Conservation (phyloP, 2,329 filamentous ascomycete genomes). For the Botryotinia calthae region DNA sequence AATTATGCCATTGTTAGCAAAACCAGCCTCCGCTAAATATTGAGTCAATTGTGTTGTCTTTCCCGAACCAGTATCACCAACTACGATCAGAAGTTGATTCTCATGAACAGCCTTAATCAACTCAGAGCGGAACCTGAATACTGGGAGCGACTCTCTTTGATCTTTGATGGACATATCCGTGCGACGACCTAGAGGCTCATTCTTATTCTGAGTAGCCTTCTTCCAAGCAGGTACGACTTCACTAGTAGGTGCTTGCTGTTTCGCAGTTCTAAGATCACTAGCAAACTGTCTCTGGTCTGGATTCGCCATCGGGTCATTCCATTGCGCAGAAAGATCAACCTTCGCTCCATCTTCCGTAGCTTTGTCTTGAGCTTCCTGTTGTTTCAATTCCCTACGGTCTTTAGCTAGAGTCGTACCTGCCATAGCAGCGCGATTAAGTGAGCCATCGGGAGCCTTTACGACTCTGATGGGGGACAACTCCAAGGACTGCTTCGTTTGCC, state of each 20-base stretch:
- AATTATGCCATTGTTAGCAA: slow-evolving; percentile 82
- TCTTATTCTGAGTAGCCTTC: slow-evolving; percentile 73
- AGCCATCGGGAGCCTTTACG: slow-evolving; percentile 97
- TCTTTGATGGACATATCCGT: slow-evolving; percentile 93
- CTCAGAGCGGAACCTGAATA: slow-evolving; percentile 83
- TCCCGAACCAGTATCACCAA: slow-evolving; percentile 94
- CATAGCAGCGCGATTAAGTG: slow-evolving; percentile 94
- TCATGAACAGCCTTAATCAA: slow-evolving; percentile 82
- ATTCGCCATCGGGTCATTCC: slow-evolving; percentile 94
- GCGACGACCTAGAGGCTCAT: slow-evolving; percentile 78
- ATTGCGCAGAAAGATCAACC: slow-evolving; percentile 83
- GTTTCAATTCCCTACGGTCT: slow-evolving; percentile 82
- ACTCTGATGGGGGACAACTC: slow-evolving; percentile 94
- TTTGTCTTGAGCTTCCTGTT: slow-evolving; percentile 81
- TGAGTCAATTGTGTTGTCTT: slow-evolving; percentile 97
- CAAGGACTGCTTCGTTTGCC: slow-evolving; percentile 93
- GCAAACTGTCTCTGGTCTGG: slow-evolving; percentile 86
- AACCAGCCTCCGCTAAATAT: slow-evolving; percentile 89
- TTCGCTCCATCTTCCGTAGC: slow-evolving; percentile 69
- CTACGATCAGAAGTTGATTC: slow-evolving; percentile 92
- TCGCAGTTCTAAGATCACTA: slow-evolving; percentile 72
- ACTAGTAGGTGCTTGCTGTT: slow-evolving; percentile 53
- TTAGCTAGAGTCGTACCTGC: slow-evolving; percentile 84
- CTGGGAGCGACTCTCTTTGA: slow-evolving; percentile 84
- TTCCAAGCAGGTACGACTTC: slow-evolving; percentile 92